Conservation (phyloP, 345 rosid species). For the Syzygium jambos region DNA sequence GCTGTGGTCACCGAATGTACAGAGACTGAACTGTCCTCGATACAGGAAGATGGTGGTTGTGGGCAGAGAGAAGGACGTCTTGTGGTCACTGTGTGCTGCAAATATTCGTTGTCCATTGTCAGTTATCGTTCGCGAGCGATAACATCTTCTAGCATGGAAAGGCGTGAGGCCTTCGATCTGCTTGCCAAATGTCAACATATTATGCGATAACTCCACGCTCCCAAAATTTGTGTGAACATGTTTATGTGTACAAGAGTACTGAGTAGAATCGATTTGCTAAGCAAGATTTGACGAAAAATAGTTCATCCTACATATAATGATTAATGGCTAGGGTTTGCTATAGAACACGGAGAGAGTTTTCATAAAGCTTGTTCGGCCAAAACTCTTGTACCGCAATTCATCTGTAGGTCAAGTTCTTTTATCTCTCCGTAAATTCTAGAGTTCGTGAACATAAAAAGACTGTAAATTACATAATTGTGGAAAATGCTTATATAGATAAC, state of each 20-base stretch:
- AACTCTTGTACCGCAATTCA: neutral
- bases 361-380: neutral
- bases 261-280: neutral
- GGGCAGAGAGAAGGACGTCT: neutral
- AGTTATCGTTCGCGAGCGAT: neutral
- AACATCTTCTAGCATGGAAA: neutral
- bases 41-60: neutral
- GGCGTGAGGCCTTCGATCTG: neutral
- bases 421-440: neutral
- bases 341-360: neutral
- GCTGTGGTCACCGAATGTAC: neutral
- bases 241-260: neutral
- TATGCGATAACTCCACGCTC: neutral
- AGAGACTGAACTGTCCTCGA: neutral
- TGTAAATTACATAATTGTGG: neutral
- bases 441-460: neutral
- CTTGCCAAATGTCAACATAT: neutral
- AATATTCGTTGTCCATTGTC: neutral
- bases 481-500: neutral
- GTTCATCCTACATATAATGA: neutral
- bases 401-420: neutral
- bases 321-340: neutral
- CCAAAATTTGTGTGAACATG: neutral
- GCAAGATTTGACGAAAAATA: neutral
- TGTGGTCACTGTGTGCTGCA: neutral